These are phyloP conservation scores for Ogataea sp. DNA, from an alignment of 805 yeast genomes.

Conservation along the genomic window DNA sequence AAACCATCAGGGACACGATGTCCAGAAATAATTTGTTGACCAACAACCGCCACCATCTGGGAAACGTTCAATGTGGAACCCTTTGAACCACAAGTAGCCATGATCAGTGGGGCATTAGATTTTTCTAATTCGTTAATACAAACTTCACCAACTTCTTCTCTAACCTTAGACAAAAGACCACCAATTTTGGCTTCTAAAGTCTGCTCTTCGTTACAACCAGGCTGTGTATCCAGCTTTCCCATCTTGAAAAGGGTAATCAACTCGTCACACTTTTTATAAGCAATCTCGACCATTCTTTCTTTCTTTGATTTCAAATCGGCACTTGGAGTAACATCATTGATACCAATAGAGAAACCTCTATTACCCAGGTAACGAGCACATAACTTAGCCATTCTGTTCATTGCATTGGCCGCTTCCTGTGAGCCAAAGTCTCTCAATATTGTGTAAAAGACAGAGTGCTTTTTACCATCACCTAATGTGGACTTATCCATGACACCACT, in stretches of 20 bases:
- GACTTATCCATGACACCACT: conserved; percentile 98
- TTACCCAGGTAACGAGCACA: conserved; percentile 94
- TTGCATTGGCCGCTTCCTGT: conserved; percentile 87
- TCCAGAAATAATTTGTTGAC: conserved; percentile 98
- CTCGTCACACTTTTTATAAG: conserved; percentile 87
- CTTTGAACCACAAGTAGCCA: conserved; percentile 99
- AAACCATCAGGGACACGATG: conserved; percentile 99
- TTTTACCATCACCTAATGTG: conserved; percentile 94
- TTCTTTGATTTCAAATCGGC: conserved; percentile 63
- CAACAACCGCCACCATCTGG: conserved; percentile 99
- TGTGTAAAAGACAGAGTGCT: conserved; percentile 92
- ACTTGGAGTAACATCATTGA: conserved; percentile 95
- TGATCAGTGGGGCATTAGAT: conserved; percentile 90
- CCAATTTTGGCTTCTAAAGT: conserved; percentile 97
- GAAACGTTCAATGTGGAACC: conserved; percentile 97
- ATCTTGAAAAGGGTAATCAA: conserved; percentile 67
- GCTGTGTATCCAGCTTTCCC: conserved; percentile 94
- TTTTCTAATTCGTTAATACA: conserved; percentile 88
- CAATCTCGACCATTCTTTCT: conserved; percentile 83
- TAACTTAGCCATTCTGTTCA: conserved; percentile 99
- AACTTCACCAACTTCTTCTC: conserved; percentile 98
- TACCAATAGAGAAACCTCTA: conserved; percentile 95
- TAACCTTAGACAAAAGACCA: conserved; percentile 89
- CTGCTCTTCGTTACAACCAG: conserved; percentile 98
- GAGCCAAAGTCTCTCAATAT: conserved; percentile 96